A percentile compares a stretch with the other conserved stretches of the same genome.
Conservation (phyloP, 2,329 filamentous ascomycete genomes). For the Xylariaceae sp. region DNA sequence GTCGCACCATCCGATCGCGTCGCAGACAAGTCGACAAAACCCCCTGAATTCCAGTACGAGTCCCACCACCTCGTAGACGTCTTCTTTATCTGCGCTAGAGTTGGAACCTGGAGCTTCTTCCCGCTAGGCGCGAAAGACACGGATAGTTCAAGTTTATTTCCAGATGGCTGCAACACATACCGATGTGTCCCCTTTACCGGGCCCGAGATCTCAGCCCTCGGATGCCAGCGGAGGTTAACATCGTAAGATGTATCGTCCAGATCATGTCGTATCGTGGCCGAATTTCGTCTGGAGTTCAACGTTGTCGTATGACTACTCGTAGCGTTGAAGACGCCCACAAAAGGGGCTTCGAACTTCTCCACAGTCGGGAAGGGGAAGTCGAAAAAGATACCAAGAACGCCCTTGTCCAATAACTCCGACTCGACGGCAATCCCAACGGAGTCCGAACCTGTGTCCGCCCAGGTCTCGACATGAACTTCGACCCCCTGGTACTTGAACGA, state of each 20-base stretch:
- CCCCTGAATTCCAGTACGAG: slow-evolving; percentile 45
- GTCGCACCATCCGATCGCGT: slow-evolving; percentile 38
- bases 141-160: slow-evolving; percentile 29
- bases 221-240: slow-evolving; percentile 37
- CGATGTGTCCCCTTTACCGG: slow-evolving; percentile 37
- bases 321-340: slow-evolving; percentile 47
- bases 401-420: slow-evolving; percentile 37
- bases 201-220: slow-evolving; percentile 31
- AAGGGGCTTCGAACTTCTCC: slow-evolving; percentile 51
- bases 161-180: slow-evolving; percentile 35
- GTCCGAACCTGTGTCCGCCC: slow-evolving; percentile 42
- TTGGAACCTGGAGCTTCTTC: slow-evolving; percentile 20
- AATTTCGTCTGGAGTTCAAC: slow-evolving; percentile 27
- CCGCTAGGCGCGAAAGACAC: slow-evolving; percentile 31
- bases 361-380: slow-evolving; percentile 47
- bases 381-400: slow-evolving; percentile 43
- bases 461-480: slow-evolving; percentile 39
- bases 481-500: slow-evolving; percentile 39
- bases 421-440: slow-evolving; percentile 40
- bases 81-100: slow-evolving; percentile 26
- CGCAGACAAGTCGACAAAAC: slow-evolving; percentile 46
- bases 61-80: slow-evolving; percentile 42
- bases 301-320: slow-evolving; percentile 41
- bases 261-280: slow-evolving; percentile 39
- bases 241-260: slow-evolving; percentile 41